Percentiles rank a stretch among this genome's conserved stretches.
Evolutionary conservation across 164 flowering plant genomes (phyloP).

Genomic region (Magnolia officinalis): DNA sequence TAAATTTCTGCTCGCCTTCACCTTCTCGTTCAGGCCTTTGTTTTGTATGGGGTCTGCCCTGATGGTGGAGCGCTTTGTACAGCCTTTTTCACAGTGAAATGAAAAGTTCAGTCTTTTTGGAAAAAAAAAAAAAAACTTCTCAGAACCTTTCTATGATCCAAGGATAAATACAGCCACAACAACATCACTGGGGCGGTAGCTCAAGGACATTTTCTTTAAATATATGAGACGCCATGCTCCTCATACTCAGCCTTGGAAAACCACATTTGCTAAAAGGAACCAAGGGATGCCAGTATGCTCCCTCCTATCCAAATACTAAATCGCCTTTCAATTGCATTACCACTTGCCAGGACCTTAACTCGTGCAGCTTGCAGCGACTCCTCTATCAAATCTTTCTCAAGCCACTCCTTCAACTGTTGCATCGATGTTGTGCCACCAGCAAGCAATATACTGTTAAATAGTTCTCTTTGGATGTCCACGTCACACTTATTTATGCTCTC

Average conservation of each 20-base stretch:
- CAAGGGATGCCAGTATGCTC: slow-evolving; percentile 92
- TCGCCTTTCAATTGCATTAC: slow-evolving; percentile 90
- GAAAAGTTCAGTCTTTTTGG: too few species aligned
- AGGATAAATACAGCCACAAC: too few species aligned
- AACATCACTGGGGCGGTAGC: neutral
- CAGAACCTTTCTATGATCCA: too few species aligned
- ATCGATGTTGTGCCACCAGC: slow-evolving; percentile 97
- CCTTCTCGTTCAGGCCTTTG: too few species aligned
- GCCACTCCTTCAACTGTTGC: slow-evolving; percentile 95
- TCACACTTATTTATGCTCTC: slow-evolving; percentile 94
- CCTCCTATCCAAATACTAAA: slow-evolving; percentile 99
- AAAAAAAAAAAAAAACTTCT: too few species aligned
- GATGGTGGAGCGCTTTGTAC: too few species aligned
- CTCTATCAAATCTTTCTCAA: slow-evolving; percentile 94
- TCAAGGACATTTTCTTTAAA: slow-evolving; percentile 77
- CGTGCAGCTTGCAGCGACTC: slow-evolving; percentile 97
- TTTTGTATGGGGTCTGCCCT: too few species aligned
- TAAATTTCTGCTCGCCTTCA: too few species aligned
- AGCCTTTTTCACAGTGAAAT: too few species aligned
- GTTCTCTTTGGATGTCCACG: slow-evolving; percentile 90
- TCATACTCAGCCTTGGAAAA: slow-evolving; percentile 86
- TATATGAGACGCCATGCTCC: slow-evolving; percentile 68
- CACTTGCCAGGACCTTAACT: slow-evolving; percentile 95
- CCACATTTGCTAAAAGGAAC: slow-evolving; percentile 98
- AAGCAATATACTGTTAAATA: slow-evolving; percentile 89